Percentiles rank a stretch among this genome's conserved stretches.
Conservation (phyloP, 257 asterid species). For the Solanum pennellii region DNA sequence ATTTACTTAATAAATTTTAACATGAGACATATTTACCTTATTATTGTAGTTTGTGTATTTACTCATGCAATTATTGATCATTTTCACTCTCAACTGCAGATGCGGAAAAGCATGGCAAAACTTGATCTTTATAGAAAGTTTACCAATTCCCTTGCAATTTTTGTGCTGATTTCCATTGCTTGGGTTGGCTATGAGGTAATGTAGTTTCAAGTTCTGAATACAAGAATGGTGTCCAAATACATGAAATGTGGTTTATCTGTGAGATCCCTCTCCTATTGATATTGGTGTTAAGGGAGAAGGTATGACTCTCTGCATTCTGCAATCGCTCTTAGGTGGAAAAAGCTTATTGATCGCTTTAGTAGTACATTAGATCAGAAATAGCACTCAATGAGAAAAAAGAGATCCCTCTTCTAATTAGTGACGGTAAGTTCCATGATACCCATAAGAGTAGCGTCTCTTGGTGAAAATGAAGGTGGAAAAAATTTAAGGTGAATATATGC, state of each 20-base stretch:
- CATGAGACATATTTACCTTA: background rate
- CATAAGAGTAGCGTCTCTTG: background rate
- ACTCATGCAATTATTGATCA: background rate
- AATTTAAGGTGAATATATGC: background rate
- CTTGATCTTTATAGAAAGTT: conserved; percentile 31
- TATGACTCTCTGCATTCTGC: background rate
- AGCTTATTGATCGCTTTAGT: background rate
- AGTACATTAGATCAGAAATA: background rate
- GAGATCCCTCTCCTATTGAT: background rate
- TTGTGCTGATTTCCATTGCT: conserved; percentile 34
- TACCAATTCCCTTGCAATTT: conserved; percentile 32
- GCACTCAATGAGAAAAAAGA: background rate
- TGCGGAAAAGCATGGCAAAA: conserved; percentile 20
- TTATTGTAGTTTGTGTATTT: background rate
- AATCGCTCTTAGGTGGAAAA: background rate
- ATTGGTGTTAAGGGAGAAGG: background rate
- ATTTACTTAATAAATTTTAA: background rate
- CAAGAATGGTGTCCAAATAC: background rate
- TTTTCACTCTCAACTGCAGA: conserved; percentile 2
- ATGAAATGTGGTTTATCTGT: background rate
- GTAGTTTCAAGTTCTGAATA: background rate
- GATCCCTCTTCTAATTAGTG: background rate
- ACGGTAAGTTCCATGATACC: background rate
- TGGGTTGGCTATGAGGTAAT: conserved; percentile 47
- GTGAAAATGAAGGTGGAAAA: background rate